These are phyloP conservation scores for Eruca vesicaria DNA, from an alignment of 441 rosid genomes.

Conservation along the genomic window DNA sequence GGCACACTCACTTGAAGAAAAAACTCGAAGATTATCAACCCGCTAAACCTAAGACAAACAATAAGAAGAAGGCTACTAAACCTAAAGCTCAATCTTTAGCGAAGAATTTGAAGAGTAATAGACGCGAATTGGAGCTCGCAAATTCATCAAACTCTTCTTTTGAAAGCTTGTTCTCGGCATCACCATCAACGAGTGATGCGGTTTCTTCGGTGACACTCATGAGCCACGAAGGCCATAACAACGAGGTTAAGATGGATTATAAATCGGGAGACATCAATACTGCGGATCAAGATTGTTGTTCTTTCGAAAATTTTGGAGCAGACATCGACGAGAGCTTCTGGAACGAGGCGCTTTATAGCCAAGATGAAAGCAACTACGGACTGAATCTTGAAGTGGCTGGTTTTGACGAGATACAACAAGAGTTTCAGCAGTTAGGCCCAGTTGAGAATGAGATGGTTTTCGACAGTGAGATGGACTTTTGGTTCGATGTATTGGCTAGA, in stretches of 20 bases:
- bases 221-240: slow-evolving; percentile 21
- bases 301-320: slow-evolving; percentile 41
- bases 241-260: slow-evolving; percentile 21
- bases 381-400: slow-evolving; percentile 16
- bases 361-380: slow-evolving; percentile 25
- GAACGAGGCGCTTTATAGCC: slow-evolving; percentile 44
- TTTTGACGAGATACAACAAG: slow-evolving; percentile 32
- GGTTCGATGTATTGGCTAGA: slow-evolving; percentile 61
- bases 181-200: slow-evolving; percentile 53
- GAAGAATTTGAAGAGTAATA: neutral
- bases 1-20: slow-evolving; percentile 96
- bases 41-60: slow-evolving; percentile 11
- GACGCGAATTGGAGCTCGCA: slow-evolving; percentile 21
- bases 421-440: slow-evolving; percentile 14
- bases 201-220: slow-evolving; percentile 43
- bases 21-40: slow-evolving; percentile 45
- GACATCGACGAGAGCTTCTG: slow-evolving; percentile 68
- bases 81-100: slow-evolving; percentile 3
- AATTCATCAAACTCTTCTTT: slow-evolving; percentile 24
- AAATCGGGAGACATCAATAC: neutral
- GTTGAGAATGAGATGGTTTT: slow-evolving; percentile 16
- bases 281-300: slow-evolving; percentile 23
- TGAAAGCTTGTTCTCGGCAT: slow-evolving; percentile 43
- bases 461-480: slow-evolving; percentile 56
- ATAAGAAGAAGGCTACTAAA: slow-evolving; percentile 22